Evolutionary conservation across 169 alveolate genomes (phyloP), one percentile per base, ranked within the genome.

Genomic region (Cryptosporidium muris): DNA sequence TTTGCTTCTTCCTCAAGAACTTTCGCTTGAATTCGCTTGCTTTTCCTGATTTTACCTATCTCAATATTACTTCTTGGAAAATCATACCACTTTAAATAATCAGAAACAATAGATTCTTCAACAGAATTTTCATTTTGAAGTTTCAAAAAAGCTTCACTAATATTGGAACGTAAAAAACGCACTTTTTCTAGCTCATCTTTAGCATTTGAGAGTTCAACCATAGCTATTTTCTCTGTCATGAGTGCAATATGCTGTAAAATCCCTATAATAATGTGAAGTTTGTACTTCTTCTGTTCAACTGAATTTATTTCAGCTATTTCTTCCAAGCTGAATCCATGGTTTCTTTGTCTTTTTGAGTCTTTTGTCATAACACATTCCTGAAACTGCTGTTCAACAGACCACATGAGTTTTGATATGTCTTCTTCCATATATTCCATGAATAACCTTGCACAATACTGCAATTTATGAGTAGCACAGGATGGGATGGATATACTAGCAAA

Each of bases 261-360:
- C 4, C 66, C 56, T 52, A 68, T 68, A 34, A 54, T 42, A 4
- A 66, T 14, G 25, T 66, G 52, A 42, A 68, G 45, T 14, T 54
- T 68, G 37, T 68, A 68, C 37, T 68, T 68, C 25, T 68, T 68
- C 36, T 68, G 82, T 40, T 68, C 82, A 8, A 68, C 82, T 5
- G 82, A 51, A 56, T 68, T 60, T 4, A 68, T 68, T 54, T 68
- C 82, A 40, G 82, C 37, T 3, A 68, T 66, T 42, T 68, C 82
- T 34, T 68, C 82, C 52, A 68, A 42, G 47, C 82, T 68, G 43
- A 68, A 68, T 56, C 82, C 82, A 48, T 68, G 82, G 40, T 68
- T 68, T 68, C 82, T 68, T 40, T 68, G 82, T 36, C 82, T 68
- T 68, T 68, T 68, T 4, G 82, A 68, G 58, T 68, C 82, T 36